Percentiles rank a stretch among this genome's conserved stretches.
Conservation (phyloP, 441 rosid species). For the Mallotus japonicus region DNA sequence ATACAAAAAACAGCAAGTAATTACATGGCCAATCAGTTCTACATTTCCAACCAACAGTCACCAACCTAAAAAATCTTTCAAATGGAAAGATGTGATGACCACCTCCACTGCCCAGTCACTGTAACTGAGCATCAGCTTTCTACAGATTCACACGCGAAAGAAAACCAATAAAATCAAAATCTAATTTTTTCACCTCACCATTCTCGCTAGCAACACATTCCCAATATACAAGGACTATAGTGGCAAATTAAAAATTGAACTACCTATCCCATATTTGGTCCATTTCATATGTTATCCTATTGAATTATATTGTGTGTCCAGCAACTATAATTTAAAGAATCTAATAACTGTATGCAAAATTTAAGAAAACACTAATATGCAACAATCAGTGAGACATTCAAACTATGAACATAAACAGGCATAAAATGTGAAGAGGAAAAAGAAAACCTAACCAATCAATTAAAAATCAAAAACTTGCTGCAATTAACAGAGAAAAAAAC, state of each 20-base stretch:
- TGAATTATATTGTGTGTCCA: background rate
- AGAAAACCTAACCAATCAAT: background rate
- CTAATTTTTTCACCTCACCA: background rate
- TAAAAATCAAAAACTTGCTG: too few species aligned
- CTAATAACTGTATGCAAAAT: too few species aligned
- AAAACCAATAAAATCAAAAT: background rate
- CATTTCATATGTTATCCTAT: background rate
- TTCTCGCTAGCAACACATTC: background rate
- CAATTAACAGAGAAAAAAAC: constrained; percentile 11
- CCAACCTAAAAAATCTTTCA: background rate
- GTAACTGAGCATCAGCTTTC: background rate
- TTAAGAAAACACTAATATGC: too few species aligned
- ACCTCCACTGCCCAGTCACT: background rate
- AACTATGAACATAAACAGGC: background rate
- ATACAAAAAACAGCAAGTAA: background rate
- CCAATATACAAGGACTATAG: background rate
- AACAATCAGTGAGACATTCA: too few species aligned
- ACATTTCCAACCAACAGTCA: background rate
- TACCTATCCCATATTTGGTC: too few species aligned
- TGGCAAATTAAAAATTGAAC: background rate
- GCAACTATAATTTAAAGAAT: too few species aligned
- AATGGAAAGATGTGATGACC: background rate
- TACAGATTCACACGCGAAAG: background rate
- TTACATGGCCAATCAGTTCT: background rate
- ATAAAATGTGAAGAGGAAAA: background rate